phyloP scores from a whole-genome alignment of 2,329 filamentous ascomycete genomes.

The Fusarium acutatum region DNA sequence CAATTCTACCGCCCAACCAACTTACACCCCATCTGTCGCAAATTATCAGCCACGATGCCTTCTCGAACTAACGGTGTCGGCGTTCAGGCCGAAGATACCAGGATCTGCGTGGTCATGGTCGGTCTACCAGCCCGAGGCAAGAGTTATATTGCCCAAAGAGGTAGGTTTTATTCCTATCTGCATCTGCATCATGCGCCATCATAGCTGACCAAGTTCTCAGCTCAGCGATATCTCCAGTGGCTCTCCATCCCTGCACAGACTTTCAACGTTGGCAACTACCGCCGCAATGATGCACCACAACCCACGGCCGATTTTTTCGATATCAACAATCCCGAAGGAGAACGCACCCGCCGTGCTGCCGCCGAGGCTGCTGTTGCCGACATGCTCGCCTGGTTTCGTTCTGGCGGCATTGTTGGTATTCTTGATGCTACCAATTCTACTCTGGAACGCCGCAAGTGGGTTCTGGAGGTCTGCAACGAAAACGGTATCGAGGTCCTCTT shows the following conservation, averaged over 20 bases:
- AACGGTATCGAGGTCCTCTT: conserved; percentile 91
- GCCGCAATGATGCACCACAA: conserved; percentile 87
- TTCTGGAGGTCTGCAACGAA: conserved; percentile 78
- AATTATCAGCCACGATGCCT: conserved; percentile 49
- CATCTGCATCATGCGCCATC: background rate
- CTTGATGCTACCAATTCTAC: conserved; percentile 98
- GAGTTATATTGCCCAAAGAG: conserved; percentile 97
- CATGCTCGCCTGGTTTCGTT: conserved; percentile 92
- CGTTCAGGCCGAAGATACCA: conserved; percentile 92
- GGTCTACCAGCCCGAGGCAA: conserved; percentile 95
- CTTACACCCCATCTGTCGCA: background rate
- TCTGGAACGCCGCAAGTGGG: conserved; percentile 88
- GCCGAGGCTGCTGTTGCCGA: conserved; percentile 92
- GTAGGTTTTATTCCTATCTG: conserved; percentile 59
- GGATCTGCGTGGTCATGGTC: conserved; percentile 99
- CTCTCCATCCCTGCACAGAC: conserved; percentile 92
- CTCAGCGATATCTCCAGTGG: conserved; percentile 95
- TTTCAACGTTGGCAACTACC: conserved; percentile 98
- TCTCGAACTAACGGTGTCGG: conserved; percentile 70
- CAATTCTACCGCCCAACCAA: background rate
- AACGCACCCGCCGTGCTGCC: conserved; percentile 85
- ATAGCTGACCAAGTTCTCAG: conserved; percentile 53
- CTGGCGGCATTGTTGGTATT: conserved; percentile 86
- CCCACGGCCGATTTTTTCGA: conserved; percentile 97
- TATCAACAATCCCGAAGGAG: conserved; percentile 86